phyloP scores from a whole-genome alignment of 2,329 filamentous ascomycete species.

The Clonostachys byssicola region DNA sequence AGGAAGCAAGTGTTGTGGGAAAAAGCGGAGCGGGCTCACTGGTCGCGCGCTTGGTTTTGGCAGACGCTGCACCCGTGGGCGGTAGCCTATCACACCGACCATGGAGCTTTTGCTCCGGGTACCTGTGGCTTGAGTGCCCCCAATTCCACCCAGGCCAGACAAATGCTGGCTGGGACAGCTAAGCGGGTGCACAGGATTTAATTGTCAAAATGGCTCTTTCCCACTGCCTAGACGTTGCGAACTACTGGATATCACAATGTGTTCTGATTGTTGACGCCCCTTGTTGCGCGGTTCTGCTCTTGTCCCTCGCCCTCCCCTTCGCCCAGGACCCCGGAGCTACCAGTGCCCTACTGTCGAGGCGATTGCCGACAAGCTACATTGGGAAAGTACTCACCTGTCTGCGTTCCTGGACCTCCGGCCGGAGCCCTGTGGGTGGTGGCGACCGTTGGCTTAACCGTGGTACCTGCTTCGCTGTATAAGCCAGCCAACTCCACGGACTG shows the following conservation, averaged over 20 bases:
- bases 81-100: slow-evolving; percentile 3
- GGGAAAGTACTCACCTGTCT: no score
- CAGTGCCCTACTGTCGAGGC: no score
- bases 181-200: slow-evolving; percentile 18
- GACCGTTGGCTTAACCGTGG: background rate
- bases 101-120: slow-evolving; percentile 6
- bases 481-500: background rate
- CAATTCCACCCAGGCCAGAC: background rate
- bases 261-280: background rate
- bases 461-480: background rate
- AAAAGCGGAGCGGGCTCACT: no score
- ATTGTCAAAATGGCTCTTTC: slow-evolving; percentile 22
- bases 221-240: background rate
- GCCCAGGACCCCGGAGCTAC: background rate
- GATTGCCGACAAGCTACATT: no score
- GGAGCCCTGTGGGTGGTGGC: background rate
- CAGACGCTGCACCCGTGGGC: background rate
- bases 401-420: background rate
- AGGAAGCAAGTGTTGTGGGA: no score
- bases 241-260: background rate
- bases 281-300: slow-evolving; percentile 1
- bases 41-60: no score
- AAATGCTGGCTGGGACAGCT: slow-evolving; percentile 1
- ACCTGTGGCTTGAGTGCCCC: background rate
- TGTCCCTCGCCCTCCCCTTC: background rate